A percentile compares a stretch with the other conserved stretches of the same genome.
Evolutionary conservation across 1,284 basidiomycete genomes (phyloP).

Genomic region (Pseudozyma pruni): DNA sequence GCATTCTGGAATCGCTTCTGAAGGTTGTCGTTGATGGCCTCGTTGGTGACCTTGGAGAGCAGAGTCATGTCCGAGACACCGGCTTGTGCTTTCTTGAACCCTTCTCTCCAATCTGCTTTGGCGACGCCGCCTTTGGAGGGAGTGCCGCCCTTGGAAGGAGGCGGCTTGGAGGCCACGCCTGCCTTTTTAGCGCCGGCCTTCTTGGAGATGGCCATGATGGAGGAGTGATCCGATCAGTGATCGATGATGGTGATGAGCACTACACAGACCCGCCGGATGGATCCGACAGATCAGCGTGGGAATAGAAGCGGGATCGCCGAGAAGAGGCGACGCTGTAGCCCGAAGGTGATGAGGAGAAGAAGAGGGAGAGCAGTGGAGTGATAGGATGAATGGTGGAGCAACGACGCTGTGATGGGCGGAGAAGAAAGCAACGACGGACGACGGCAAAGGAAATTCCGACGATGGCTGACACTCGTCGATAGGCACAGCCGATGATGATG

Average conservation of each 20-base stretch:
- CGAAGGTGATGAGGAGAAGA: no score
- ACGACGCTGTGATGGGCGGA: no score
- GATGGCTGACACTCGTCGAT: no score
- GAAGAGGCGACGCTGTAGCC: no score
- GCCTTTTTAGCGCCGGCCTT: conserved; percentile 62
- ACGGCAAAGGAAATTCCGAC: no score
- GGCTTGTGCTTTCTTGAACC: conserved; percentile 71
- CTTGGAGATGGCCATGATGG: conserved; percentile 66
- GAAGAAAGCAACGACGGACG: no score
- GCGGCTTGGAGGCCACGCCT: conserved; percentile 51
- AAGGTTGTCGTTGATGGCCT: conserved; percentile 96
- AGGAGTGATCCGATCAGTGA: neutral
- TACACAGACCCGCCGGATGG: conserved; percentile 9
- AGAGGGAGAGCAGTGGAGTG: no score
- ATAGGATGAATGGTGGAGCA: no score
- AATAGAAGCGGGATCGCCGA: neutral
- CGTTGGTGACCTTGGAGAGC: conserved; percentile 95
- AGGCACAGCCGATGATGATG: no score
- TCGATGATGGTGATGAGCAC: neutral
- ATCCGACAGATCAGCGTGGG: conserved; percentile 13
- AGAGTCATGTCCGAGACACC: conserved; percentile 99
- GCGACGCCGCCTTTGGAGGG: conserved; percentile 61
- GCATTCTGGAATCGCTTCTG: conserved; percentile 92
- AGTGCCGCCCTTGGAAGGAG: conserved; percentile 46
- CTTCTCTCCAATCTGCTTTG: conserved; percentile 67